These are phyloP conservation scores for Celoporthe dispersa DNA, from an alignment of 2,329 filamentous ascomycete species.

Conservation along the genomic window DNA sequence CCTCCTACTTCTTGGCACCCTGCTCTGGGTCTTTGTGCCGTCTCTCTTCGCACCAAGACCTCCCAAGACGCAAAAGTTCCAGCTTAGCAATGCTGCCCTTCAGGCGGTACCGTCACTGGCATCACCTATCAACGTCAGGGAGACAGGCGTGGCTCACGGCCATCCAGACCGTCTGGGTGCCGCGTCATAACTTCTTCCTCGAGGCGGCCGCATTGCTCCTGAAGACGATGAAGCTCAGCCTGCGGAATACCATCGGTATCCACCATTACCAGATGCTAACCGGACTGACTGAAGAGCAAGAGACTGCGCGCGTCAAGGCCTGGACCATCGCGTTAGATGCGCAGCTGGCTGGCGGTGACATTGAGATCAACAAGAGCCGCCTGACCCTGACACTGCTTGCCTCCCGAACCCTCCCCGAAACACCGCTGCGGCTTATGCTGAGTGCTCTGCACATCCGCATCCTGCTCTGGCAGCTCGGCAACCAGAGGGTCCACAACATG, in stretches of 20 bases:
- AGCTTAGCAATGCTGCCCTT: slow-evolving; percentile 42
- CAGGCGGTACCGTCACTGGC: slow-evolving; percentile 71
- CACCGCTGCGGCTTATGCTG: slow-evolving; percentile 82
- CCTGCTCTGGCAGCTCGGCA: slow-evolving; percentile 77
- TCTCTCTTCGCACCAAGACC: slow-evolving; percentile 59
- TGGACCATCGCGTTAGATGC: slow-evolving; percentile 95
- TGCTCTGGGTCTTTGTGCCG: slow-evolving; percentile 61
- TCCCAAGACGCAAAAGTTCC: slow-evolving; percentile 52
- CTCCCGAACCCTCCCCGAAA: slow-evolving; percentile 83
- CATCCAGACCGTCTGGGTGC: slow-evolving; percentile 90
- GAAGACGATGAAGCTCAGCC: slow-evolving; percentile 81
- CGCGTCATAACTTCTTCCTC: slow-evolving; percentile 82
- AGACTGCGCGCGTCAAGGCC: slow-evolving; percentile 83
- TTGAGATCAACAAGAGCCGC: slow-evolving; percentile 85
- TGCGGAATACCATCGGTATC: slow-evolving; percentile 77
- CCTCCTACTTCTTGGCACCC: slow-evolving; percentile 54
- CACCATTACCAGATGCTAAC: slow-evolving; percentile 79
- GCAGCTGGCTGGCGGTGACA: slow-evolving; percentile 87
- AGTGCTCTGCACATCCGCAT: slow-evolving; percentile 92
- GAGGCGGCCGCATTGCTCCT: slow-evolving; percentile 80
- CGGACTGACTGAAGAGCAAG: slow-evolving; percentile 81
- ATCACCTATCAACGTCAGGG: slow-evolving; percentile 82
- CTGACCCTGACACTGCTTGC: slow-evolving; percentile 85
- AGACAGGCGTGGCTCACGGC: slow-evolving; percentile 92
- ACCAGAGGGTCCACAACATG: slow-evolving; percentile 68